Evolutionary conservation across 2,329 filamentous ascomycete species (phyloP).

Genomic region (Grosmannia huntii): DNA sequence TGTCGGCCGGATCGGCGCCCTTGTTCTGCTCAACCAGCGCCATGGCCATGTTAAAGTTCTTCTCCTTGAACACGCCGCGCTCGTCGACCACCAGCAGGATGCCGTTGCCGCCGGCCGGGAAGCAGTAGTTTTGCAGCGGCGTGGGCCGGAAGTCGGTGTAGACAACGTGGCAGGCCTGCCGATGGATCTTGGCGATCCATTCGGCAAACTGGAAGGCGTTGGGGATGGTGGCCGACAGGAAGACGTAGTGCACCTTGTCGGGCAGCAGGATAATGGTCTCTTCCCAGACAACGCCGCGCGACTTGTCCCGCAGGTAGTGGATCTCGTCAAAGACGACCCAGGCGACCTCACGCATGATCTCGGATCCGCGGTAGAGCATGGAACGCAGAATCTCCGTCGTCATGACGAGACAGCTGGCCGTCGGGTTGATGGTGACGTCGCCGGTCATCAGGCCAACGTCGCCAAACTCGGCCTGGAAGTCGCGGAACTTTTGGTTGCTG

Average conservation of each 20-base stretch:
- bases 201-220: constrained; percentile 99
- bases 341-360: constrained; percentile 98
- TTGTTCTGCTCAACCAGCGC: constrained; percentile 75
- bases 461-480: constrained; percentile 90
- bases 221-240: constrained; percentile 93
- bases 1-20: constrained; percentile 69
- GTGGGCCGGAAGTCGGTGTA: constrained; percentile 98
- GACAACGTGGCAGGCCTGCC: constrained; percentile 95
- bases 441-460: constrained; percentile 98
- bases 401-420: constrained; percentile 96
- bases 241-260: constrained; percentile 98
- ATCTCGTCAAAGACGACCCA: constrained; percentile 99
- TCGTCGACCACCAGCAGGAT: constrained; percentile 94
- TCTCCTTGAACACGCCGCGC: constrained; percentile 88
- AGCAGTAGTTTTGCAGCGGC: constrained; percentile 95
- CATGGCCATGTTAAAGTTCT: constrained; percentile 98
- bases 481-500: constrained; percentile 97
- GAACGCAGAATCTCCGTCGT: constrained; percentile 98
- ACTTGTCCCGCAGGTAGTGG: constrained; percentile 93
- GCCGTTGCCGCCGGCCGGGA: constrained; percentile 81
- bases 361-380: constrained; percentile 94
- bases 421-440: constrained; percentile 98
- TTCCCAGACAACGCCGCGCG: constrained; percentile 94
- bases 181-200: constrained; percentile 97
- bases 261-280: constrained; percentile 96